phyloP scores from a whole-genome alignment of 495 filamentous ascomycete genomes.

The Aspergillus nanangensis region DNA sequence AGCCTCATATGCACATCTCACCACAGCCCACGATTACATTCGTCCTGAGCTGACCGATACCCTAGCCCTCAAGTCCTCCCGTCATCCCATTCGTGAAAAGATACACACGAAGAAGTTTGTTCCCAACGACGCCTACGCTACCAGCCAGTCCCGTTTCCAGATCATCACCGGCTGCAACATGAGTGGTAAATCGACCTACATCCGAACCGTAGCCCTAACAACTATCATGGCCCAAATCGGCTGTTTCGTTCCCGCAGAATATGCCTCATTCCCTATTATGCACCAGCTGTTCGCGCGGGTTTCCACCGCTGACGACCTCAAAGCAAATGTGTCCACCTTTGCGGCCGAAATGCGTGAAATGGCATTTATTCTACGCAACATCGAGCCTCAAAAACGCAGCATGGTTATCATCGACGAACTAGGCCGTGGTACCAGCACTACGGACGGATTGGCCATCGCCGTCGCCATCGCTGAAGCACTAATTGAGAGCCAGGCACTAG shows the following conservation, averaged over 20 bases:
- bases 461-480: slow-evolving; percentile 83
- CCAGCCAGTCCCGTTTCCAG: slow-evolving; percentile 72
- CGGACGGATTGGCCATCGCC: slow-evolving; percentile 87
- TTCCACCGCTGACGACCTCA: slow-evolving; percentile 81
- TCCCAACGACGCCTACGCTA: slow-evolving; percentile 86
- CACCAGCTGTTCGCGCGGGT: slow-evolving; percentile 84
- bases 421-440: slow-evolving; percentile 83
- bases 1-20: slow-evolving; percentile 73
- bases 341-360: slow-evolving; percentile 94
- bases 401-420: slow-evolving; percentile 90
- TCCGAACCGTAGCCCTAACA: slow-evolving; percentile 78
- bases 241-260: slow-evolving; percentile 81
- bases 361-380: slow-evolving; percentile 80
- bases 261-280: slow-evolving; percentile 75
- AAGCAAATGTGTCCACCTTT: slow-evolving; percentile 90
- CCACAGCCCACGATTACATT: slow-evolving; percentile 73
- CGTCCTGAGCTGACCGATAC: slow-evolving; percentile 71
- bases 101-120: slow-evolving; percentile 64
- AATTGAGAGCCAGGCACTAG: slow-evolving; percentile 65
- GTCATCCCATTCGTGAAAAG: slow-evolving; percentile 82
- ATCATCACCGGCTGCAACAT: slow-evolving; percentile 97
- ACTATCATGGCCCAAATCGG: slow-evolving; percentile 92
- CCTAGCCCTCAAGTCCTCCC: slow-evolving; percentile 72
- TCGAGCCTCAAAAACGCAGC: slow-evolving; percentile 67
- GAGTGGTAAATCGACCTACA: slow-evolving; percentile 98